Conservation (phyloP, 306 rosid species). For the Leucaena leucocephala region DNA sequence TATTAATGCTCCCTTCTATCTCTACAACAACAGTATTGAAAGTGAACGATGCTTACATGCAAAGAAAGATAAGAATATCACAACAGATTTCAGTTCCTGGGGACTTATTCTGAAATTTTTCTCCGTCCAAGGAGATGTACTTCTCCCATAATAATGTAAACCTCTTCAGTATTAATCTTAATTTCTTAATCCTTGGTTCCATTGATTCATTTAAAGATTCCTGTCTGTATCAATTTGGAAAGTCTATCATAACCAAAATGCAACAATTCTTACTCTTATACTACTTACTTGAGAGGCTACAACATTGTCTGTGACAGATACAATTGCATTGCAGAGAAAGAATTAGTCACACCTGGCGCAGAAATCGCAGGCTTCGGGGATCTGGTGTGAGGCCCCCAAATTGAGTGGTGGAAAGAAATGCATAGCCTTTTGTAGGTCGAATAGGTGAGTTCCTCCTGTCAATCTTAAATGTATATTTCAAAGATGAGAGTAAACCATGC, state of each 20-base stretch:
- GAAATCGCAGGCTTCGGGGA: constrained; percentile 72
- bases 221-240: not conserved
- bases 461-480: constrained; percentile 80
- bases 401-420: constrained; percentile 87
- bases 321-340: constrained; percentile 31
- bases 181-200: not conserved
- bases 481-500: constrained; percentile 80
- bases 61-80: not conserved
- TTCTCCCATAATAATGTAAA: not conserved
- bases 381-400: constrained; percentile 95
- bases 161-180: not conserved
- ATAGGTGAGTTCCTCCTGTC: constrained; percentile 81
- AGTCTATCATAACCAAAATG: not conserved
- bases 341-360: constrained; percentile 73
- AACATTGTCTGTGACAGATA: constrained; percentile 23
- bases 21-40: constrained; percentile 15
- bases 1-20: constrained; percentile 23
- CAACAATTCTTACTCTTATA: not conserved
- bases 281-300: not conserved
- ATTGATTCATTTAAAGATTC: not conserved
- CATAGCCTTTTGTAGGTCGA: constrained; percentile 85
- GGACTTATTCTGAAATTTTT: not conserved
- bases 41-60: not conserved
- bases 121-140: not conserved
- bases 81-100: not conserved